Evolutionary conservation across 257 asterid genomes (phyloP).

Genomic region (Fraxinus quadrangulata): DNA sequence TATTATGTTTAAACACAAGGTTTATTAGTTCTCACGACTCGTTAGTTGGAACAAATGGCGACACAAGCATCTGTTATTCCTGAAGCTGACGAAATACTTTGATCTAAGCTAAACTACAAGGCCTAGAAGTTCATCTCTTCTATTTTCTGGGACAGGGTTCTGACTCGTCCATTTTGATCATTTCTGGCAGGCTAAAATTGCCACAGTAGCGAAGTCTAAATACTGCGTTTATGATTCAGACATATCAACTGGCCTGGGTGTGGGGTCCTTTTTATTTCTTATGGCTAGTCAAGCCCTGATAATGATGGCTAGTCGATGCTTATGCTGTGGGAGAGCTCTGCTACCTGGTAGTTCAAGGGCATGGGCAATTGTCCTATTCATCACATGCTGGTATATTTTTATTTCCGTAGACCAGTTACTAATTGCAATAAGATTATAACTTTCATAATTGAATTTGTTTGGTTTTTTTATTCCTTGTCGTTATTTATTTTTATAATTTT

Average conservation of each 20-base stretch:
- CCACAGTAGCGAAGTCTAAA: slow-evolving; percentile 32
- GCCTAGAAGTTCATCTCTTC: background rate
- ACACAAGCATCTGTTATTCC: background rate
- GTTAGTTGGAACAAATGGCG: background rate
- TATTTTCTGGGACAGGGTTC: background rate
- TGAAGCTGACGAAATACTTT: background rate
- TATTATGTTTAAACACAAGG: background rate
- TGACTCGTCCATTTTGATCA: background rate
- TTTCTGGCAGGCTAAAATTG: slow-evolving; percentile 47
- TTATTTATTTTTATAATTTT: background rate
- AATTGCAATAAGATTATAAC: background rate
- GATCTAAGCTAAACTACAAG: background rate
- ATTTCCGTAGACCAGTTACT: background rate
- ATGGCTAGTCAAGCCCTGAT: slow-evolving; percentile 68
- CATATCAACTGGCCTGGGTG: slow-evolving; percentile 70
- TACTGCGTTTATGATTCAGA: slow-evolving; percentile 70
- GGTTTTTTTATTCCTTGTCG: background rate
- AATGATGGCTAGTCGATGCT: slow-evolving; percentile 61
- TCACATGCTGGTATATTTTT: slow-evolving; percentile 67
- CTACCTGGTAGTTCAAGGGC: slow-evolving; percentile 68
- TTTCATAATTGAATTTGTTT: background rate
- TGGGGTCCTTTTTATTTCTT: slow-evolving; percentile 63
- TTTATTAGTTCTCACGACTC: background rate
- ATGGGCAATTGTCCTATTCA: slow-evolving; percentile 69
- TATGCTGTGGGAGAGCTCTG: slow-evolving; percentile 84